phyloP scores from a whole-genome alignment of 768 basidiomycete species.

The Tylopilus plumbeoviolaceoides region DNA sequence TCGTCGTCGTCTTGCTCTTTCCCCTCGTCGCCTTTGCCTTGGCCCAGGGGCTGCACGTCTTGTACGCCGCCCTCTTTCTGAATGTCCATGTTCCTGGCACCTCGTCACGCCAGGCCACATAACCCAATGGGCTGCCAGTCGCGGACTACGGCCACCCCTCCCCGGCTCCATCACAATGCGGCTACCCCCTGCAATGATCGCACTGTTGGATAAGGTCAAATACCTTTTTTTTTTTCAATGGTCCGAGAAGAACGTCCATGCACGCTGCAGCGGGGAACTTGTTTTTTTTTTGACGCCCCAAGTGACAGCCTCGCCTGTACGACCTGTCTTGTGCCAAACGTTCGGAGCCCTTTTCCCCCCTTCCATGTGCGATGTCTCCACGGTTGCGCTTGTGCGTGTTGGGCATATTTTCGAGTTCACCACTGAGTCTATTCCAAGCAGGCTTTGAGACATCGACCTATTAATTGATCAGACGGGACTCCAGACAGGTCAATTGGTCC shows the following conservation, averaged over 20 bases:
- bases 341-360: background rate
- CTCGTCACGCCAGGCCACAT: background rate
- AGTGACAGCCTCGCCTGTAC: background rate
- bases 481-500: background rate
- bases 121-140: background rate
- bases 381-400: background rate
- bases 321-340: background rate
- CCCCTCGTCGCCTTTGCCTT: background rate
- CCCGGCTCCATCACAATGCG: conserved; percentile 9
- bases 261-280: conserved; percentile 8
- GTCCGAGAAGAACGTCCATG: conserved; percentile 15
- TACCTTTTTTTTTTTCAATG: conserved; percentile 1
- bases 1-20: background rate
- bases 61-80: background rate
- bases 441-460: background rate
- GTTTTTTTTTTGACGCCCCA: background rate
- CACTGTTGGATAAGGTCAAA: conserved; percentile 13
- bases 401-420: background rate
- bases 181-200: conserved; percentile 12
- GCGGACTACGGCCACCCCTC: conserved; percentile 3
- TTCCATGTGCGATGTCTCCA: background rate
- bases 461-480: conserved; percentile 8
- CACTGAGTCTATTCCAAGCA: background rate
- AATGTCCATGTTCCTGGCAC: background rate
- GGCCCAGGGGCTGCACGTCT: background rate